Evolutionary conservation across 2,329 filamentous ascomycete genomes (phyloP).

Genomic region (Cephalotrichum gorgonifer): DNA sequence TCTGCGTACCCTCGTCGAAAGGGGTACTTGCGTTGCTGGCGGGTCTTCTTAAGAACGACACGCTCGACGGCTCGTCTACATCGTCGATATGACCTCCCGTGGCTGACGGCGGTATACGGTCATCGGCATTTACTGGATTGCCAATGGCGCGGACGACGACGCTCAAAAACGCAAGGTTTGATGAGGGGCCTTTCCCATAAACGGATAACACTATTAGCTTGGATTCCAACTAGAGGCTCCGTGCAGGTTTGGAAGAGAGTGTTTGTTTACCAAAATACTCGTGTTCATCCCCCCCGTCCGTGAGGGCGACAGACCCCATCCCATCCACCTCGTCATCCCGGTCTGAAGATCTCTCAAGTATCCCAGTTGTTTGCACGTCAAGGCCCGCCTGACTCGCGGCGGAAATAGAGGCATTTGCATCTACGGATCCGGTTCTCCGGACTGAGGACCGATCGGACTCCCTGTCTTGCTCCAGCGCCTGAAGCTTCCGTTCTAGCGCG

Average conservation of each 20-base stretch:
- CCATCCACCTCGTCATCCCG: neutral
- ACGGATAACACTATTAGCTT: too few species aligned
- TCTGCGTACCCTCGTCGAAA: neutral
- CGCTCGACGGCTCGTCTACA: neutral
- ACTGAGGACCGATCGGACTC: neutral
- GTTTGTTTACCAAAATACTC: constrained; percentile 2
- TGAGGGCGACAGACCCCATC: neutral
- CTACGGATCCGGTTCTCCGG: neutral
- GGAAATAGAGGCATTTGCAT: neutral
- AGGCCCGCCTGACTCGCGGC: neutral
- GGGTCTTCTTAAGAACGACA: neutral
- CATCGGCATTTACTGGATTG: neutral
- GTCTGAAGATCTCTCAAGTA: neutral
- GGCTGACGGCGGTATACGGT: neutral
- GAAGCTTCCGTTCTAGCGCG: neutral
- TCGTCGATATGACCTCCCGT: neutral
- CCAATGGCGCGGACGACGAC: neutral
- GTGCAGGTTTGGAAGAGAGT: neutral
- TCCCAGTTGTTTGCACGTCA: neutral
- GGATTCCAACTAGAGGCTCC: neutral
- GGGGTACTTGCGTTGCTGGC: neutral
- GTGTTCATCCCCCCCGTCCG: neutral
- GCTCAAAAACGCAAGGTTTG: neutral
- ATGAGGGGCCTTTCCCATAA: neutral
- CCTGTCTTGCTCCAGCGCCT: neutral